Conservation (phyloP, 2,329 filamentous ascomycete species). For the Pseudocercospora crystallina region DNA sequence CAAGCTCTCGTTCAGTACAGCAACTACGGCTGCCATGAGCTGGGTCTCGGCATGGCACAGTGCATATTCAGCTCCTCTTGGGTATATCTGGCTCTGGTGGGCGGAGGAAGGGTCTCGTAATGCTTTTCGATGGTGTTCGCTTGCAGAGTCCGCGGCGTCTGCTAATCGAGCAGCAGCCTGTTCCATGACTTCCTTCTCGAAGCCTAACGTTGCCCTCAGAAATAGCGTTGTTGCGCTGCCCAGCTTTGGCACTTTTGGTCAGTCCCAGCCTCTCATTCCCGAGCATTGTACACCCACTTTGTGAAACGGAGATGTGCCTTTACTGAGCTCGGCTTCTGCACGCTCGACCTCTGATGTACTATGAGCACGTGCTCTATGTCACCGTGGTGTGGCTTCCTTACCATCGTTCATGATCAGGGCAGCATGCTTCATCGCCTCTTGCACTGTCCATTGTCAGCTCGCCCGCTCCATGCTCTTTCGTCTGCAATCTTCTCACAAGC, state of each 20-base stretch:
- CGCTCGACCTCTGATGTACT: slow-evolving; percentile 66
- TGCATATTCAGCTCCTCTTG: slow-evolving; percentile 81
- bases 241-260: slow-evolving; percentile 44
- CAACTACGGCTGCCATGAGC: slow-evolving; percentile 84
- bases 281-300: slow-evolving; percentile 46
- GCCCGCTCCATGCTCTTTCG: slow-evolving; percentile 11
- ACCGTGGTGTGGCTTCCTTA: slow-evolving; percentile 26
- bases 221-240: slow-evolving; percentile 80
- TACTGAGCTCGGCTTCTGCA: slow-evolving; percentile 70
- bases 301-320: slow-evolving; percentile 83
- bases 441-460: slow-evolving; percentile 36
- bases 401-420: slow-evolving; percentile 42
- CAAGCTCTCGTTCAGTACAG: slow-evolving; percentile 86
- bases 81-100: slow-evolving; percentile 67
- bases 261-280: neutral
- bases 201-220: slow-evolving; percentile 80
- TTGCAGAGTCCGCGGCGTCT: slow-evolving; percentile 74
- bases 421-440: slow-evolving; percentile 44
- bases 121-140: slow-evolving; percentile 70
- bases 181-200: slow-evolving; percentile 88
- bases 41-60: slow-evolving; percentile 82
- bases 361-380: slow-evolving; percentile 23
- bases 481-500: slow-evolving; percentile 51
- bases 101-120: slow-evolving; percentile 59
- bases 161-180: slow-evolving; percentile 72